Evolutionary conservation across 371 early-diverging fungal species (phyloP).

Genomic region (Mortierella sp.): DNA sequence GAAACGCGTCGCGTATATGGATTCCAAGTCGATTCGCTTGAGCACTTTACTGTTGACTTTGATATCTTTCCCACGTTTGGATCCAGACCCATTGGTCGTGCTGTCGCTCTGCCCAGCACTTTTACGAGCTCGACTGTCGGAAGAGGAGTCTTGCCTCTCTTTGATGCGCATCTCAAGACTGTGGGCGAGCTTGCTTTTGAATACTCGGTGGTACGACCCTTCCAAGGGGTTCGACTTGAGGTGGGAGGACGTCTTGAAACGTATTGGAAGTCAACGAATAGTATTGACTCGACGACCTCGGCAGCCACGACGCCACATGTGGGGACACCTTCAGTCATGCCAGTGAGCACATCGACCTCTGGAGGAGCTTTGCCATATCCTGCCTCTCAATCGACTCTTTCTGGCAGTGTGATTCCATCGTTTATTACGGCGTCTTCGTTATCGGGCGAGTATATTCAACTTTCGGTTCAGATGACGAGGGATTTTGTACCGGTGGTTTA

Average conservation of each 20-base stretch:
- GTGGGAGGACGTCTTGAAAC: constrained; percentile 96
- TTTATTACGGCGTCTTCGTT: constrained; percentile 85
- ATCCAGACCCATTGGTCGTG: constrained; percentile 91
- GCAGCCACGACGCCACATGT: constrained; percentile 21
- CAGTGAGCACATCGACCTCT: constrained; percentile 29
- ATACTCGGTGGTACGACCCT: constrained; percentile 86
- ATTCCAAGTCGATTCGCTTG: constrained; percentile 84
- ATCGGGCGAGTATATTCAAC: constrained; percentile 82
- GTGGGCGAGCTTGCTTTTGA: constrained; percentile 91
- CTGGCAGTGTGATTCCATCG: constrained; percentile 66
- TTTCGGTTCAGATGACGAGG: constrained; percentile 90
- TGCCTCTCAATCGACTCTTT: constrained; percentile 39
- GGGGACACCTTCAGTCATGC: constrained; percentile 22
- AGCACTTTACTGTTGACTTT: constrained; percentile 86
- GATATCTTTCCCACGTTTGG: constrained; percentile 96
- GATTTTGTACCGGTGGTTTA: constrained; percentile 92
- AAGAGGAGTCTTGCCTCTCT: constrained; percentile 71
- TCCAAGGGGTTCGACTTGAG: constrained; percentile 84
- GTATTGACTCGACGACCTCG: constrained; percentile 56
- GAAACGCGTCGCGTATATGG: constrained; percentile 82
- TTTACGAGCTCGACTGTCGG: constrained; percentile 61
- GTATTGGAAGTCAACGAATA: constrained; percentile 95
- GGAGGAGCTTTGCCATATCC: constrained; percentile 36
- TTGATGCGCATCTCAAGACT: constrained; percentile 87
- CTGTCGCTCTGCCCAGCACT: constrained; percentile 79